phyloP scores from a whole-genome alignment of 1,139 yeast species.

The Starmera stellimalicola region DNA sequence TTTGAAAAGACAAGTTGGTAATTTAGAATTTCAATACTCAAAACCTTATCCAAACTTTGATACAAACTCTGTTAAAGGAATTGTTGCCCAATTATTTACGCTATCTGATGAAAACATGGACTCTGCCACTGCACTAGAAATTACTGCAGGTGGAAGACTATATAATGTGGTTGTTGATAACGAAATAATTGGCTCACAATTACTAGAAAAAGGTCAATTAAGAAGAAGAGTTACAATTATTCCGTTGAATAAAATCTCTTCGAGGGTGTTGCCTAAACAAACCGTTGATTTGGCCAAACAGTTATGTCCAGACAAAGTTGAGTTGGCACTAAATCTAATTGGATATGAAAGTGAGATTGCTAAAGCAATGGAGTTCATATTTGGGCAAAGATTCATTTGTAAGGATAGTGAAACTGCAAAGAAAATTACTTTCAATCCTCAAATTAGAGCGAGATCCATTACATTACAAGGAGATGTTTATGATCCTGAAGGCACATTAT shows the following conservation, averaged over 20 bases:
- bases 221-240: slow-evolving; percentile 83
- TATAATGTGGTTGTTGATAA: slow-evolving; percentile 89
- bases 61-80: slow-evolving; percentile 63
- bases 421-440: slow-evolving; percentile 75
- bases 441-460: slow-evolving; percentile 74
- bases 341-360: slow-evolving; percentile 62
- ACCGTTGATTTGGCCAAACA: slow-evolving; percentile 52
- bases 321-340: slow-evolving; percentile 73
- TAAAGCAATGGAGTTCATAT: slow-evolving; percentile 86
- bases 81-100: slow-evolving; percentile 78
- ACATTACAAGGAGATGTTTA: slow-evolving; percentile 91
- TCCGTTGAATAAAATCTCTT: slow-evolving; percentile 78
- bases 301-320: slow-evolving; percentile 75
- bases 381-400: slow-evolving; percentile 83
- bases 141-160: slow-evolving; percentile 88
- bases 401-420: slow-evolving; percentile 84
- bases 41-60: slow-evolving; percentile 57
- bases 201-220: slow-evolving; percentile 71
- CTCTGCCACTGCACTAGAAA: slow-evolving; percentile 79
- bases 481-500: slow-evolving; percentile 92
- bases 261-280: slow-evolving; percentile 38
- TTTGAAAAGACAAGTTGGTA: slow-evolving; percentile 57
- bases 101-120: slow-evolving; percentile 48
- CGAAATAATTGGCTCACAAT: slow-evolving; percentile 72
- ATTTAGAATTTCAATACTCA: slow-evolving; percentile 67